A percentile compares a stretch with the other conserved stretches of the same genome.
phyloP scores from a whole-genome alignment of 805 yeast species.

The Lipomyces mesembrius region DNA sequence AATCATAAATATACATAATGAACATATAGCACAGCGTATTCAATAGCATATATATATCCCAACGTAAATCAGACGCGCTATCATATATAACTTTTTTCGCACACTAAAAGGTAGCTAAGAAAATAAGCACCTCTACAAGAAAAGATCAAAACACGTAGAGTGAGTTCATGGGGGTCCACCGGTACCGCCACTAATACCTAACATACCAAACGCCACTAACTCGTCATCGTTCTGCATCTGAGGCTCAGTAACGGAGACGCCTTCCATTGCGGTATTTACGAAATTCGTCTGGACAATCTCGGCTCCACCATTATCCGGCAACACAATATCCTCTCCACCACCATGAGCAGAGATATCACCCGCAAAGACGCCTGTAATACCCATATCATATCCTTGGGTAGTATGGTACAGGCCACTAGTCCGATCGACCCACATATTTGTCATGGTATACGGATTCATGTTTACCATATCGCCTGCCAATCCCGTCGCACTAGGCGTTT shows the following conservation, averaged over 20 bases:
- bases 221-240: conserved; percentile 9
- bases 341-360: background rate
- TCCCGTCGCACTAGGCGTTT: background rate
- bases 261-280: conserved; percentile 8
- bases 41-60: background rate
- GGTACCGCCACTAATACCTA: conserved; percentile 16
- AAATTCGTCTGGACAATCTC: conserved; percentile 8
- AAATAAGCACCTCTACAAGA: background rate
- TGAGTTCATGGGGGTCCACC: background rate
- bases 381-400: background rate
- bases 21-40: background rate
- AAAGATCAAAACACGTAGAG: background rate
- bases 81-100: background rate
- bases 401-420: background rate
- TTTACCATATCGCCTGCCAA: conserved; percentile 18
- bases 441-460: conserved; percentile 7
- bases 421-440: conserved; percentile 14
- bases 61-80: background rate
- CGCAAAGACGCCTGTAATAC: background rate
- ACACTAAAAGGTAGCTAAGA: background rate
- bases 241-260: background rate
- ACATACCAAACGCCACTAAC: conserved; percentile 13
- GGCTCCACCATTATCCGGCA: conserved; percentile 7
- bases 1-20: background rate
- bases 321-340: background rate